Conservation (phyloP, 208 protist species). For the Crithidia acanthocephali region DNA sequence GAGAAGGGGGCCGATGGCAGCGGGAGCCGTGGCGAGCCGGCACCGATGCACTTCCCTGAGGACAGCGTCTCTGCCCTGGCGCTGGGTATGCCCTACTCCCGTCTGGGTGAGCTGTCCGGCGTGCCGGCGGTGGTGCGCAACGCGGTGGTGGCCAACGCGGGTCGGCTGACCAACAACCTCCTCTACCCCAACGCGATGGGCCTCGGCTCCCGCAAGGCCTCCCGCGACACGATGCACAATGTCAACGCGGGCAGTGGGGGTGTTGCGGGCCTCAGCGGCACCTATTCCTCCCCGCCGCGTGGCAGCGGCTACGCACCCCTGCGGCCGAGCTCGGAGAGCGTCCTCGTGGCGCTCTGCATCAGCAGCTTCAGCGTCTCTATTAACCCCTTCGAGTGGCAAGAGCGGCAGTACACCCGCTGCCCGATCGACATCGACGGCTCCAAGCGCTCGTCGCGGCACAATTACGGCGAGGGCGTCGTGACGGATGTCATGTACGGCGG, state of each 20-base stretch:
- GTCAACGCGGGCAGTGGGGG: neutral
- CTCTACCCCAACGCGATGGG: neutral
- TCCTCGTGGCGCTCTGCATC: slow-evolving; percentile 43
- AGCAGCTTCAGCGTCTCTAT: slow-evolving; percentile 81
- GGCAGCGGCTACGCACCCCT: neutral
- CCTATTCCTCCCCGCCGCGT: neutral
- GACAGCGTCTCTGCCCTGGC: slow-evolving; percentile 47
- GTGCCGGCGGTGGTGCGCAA: slow-evolving; percentile 7
- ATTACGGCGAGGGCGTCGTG: slow-evolving; percentile 80
- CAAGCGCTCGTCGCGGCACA: slow-evolving; percentile 27
- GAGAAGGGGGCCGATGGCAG: neutral
- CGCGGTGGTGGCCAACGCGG: slow-evolving; percentile 5
- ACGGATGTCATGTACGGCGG: slow-evolving; percentile 91
- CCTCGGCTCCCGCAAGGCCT: slow-evolving; percentile 6
- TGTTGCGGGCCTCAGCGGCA: neutral
- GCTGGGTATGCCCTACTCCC: slow-evolving; percentile 30
- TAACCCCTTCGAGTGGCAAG: slow-evolving; percentile 67
- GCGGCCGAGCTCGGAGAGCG: slow-evolving; percentile 9
- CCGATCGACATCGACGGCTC: slow-evolving; percentile 61
- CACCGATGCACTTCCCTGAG: slow-evolving; percentile 33
- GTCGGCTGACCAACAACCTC: slow-evolving; percentile 2
- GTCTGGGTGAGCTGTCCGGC: slow-evolving; percentile 24
- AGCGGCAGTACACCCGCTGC: slow-evolving; percentile 47
- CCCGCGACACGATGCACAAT: slow-evolving; percentile 6
- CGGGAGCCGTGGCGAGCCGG: neutral